These are phyloP conservation scores for Thuidium tamariscinum DNA, from an alignment of 225 moss, liverwort and hornwort species.

Conservation along the genomic window DNA sequence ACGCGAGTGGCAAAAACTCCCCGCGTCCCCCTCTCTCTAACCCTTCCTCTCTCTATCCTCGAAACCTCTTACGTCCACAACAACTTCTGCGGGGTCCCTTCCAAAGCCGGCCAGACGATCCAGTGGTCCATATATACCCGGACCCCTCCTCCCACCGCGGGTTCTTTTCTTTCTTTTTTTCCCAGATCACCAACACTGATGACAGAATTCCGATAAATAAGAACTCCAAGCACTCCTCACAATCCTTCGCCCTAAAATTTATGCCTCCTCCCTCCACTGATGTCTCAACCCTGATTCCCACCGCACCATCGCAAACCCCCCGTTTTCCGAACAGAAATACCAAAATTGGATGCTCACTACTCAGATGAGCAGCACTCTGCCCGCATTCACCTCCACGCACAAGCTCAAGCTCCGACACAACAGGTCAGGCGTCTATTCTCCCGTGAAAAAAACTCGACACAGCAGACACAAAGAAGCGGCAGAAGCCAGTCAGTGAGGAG, in stretches of 20 bases:
- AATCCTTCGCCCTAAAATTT: background rate
- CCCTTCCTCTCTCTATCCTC: background rate
- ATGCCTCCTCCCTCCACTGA: background rate
- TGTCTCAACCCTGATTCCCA: conserved; percentile 1
- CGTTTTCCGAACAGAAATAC: background rate
- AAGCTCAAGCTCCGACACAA: background rate
- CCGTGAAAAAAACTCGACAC: background rate
- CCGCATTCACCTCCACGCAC: background rate
- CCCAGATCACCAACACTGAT: background rate
- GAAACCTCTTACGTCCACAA: background rate
- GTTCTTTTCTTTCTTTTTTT: background rate
- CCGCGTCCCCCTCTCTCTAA: background rate
- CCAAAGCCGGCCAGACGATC: background rate
- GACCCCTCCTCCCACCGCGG: background rate
- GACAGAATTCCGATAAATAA: background rate
- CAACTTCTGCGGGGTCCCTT: background rate
- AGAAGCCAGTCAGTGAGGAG: background rate
- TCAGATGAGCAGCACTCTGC: background rate
- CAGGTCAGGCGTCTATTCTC: background rate
- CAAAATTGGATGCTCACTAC: background rate
- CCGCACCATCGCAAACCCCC: background rate
- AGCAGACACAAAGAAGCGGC: background rate
- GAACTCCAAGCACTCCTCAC: background rate
- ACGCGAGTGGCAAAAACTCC: background rate
- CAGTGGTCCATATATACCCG: conserved; percentile 1